These are phyloP conservation scores for Penicillium mononematosum DNA, from an alignment of 495 filamentous ascomycete genomes.

Conservation along the genomic window DNA sequence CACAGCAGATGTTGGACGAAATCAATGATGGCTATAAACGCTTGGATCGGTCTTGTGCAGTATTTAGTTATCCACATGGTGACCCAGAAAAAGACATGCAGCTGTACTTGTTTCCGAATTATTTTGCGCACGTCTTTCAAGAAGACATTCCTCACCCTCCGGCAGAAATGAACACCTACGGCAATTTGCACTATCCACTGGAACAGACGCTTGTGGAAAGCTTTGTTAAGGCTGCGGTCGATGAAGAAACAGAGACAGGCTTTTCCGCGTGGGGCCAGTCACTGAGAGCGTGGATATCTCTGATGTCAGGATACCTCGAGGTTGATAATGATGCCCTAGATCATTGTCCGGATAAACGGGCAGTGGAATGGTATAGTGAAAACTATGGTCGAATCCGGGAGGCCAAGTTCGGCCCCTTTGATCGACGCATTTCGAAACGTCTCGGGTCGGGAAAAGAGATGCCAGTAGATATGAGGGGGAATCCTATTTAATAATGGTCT, in stretches of 20 bases:
- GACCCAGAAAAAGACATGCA: constrained; percentile 17
- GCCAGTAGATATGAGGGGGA: constrained; percentile 24
- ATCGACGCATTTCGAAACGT: constrained; percentile 24
- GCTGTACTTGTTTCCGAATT: constrained; percentile 23
- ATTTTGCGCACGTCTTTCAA: constrained; percentile 11
- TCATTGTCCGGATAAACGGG: constrained; percentile 19
- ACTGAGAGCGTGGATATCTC: not conserved
- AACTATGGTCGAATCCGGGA: constrained; percentile 10
- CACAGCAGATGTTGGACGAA: constrained; percentile 17
- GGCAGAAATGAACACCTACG: not conserved
- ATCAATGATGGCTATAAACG: constrained; percentile 24
- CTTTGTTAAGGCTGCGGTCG: constrained; percentile 1
- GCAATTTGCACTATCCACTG: not conserved
- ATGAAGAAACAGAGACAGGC: not conserved
- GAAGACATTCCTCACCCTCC: not conserved
- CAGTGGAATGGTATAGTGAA: constrained; percentile 21
- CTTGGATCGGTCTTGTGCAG: constrained; percentile 20
- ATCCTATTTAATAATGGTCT: constrained; percentile 16
- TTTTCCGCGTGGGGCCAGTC: not conserved
- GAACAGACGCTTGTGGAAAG: not conserved
- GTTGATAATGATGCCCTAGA: constrained; percentile 16
- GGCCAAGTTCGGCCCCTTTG: constrained; percentile 16
- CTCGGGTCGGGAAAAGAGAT: constrained; percentile 24
- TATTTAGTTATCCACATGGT: constrained; percentile 22
- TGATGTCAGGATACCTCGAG: not conserved